Conservation (phyloP, 2,329 filamentous ascomycete species). For the Elsinoe batatas region DNA sequence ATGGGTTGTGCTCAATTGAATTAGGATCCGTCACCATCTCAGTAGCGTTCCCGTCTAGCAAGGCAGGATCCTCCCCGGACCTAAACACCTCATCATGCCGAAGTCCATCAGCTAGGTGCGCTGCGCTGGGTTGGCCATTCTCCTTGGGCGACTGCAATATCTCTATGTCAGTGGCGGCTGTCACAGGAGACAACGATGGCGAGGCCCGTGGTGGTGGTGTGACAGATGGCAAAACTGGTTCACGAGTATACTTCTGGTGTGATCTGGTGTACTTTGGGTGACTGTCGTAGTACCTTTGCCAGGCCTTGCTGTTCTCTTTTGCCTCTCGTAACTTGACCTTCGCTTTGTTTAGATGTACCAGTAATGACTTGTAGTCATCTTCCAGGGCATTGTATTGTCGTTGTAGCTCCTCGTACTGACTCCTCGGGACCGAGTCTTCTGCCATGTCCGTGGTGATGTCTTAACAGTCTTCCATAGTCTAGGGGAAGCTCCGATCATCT, state of each 20-base stretch:
- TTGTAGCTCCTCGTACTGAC: constrained; percentile 8
- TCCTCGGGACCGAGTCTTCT: not conserved
- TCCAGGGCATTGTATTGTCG: constrained; percentile 10
- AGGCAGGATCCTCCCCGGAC: too few species aligned
- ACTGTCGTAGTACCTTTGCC: constrained; percentile 29
- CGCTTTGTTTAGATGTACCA: constrained; percentile 12
- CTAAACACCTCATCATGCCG: too few species aligned
- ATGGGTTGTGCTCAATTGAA: not conserved
- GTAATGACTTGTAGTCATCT: constrained; percentile 6
- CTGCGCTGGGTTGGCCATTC: too few species aligned
- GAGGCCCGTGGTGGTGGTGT: too few species aligned
- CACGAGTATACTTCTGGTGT: not conserved
- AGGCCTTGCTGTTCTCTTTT: constrained; percentile 17
- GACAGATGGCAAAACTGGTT: too few species aligned
- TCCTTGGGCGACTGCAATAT: too few species aligned
- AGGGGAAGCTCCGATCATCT: too few species aligned
- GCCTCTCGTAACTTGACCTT: constrained; percentile 11
- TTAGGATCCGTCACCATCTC: not conserved
- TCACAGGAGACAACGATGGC: too few species aligned
- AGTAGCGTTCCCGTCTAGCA: too few species aligned
- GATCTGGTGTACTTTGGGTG: constrained; percentile 20
- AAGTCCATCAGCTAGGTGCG: too few species aligned
- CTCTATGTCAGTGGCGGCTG: too few species aligned
- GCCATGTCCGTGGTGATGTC: too few species aligned
- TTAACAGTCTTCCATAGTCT: not conserved